Evolutionary conservation across 2,329 filamentous ascomycete species (phyloP), one percentile per base, ranked within the genome.

Genomic region (Dothistroma pini): DNA sequence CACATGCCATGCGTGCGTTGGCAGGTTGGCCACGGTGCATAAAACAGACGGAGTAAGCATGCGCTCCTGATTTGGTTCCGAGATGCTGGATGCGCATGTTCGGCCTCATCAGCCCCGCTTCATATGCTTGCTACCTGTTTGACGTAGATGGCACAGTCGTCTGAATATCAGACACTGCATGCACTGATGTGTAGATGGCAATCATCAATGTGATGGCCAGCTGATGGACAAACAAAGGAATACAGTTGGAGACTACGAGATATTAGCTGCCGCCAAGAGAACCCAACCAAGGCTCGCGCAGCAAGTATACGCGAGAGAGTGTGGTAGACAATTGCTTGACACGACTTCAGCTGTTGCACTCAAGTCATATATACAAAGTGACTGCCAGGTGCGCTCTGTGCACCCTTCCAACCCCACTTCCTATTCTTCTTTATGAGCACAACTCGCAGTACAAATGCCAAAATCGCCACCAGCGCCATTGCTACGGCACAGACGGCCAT

Each of bases 401-500:
- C 58, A 32, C 51, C 53, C 29, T 49, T 53, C 61, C 49, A 61
- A 19, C 25, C 55, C 35, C 48, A 25, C 52, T 41, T 48, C 29
- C 51, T 61, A 65, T 78, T 77, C 67, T 74, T 70, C 59, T 68
- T 71, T 2, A 61, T 58, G 54, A 82, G 63, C 19, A 78, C 70
- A 54, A 73, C 63, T 57, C 81, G 75, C 72, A 84, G 63, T 0
- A 72, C 68, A 14, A 72, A 61, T 1, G 79, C 77, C 56, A 84
- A 63, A 4, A 77, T 19, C 0, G 73, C 79, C 21, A 82, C 81
- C 0, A 76, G 19, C 4, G 74, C 66, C 83, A 84, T 84, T 22
- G 80, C 80, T 0, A 60, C 72, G 0, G 81, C 80, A 71, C 83
- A 84, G 11, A 80, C 72, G 2, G 69, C 70, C 80, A 84, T 83